Conservation (phyloP, 495 filamentous ascomycete genomes). For the Daldinia caldariorum region DNA sequence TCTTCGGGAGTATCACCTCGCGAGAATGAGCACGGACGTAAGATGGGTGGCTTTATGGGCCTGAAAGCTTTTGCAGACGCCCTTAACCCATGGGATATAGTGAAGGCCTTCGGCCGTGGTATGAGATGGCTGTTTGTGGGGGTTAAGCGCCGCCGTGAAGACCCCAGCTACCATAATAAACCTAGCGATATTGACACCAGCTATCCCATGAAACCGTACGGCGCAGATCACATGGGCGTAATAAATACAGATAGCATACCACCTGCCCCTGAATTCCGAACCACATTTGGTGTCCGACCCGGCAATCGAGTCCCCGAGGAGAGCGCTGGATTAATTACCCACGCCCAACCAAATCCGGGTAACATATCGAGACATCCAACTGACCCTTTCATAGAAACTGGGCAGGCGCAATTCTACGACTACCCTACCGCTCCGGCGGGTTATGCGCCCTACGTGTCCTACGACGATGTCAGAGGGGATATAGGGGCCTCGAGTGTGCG, state of each 20-base stretch:
- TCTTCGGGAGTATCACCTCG: slow-evolving; percentile 47
- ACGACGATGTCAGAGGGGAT: slow-evolving; percentile 42
- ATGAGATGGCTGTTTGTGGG: slow-evolving; percentile 86
- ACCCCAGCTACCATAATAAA: slow-evolving; percentile 55
- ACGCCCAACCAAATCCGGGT: slow-evolving; percentile 59
- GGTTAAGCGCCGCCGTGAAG: slow-evolving; percentile 60
- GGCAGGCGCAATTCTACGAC: slow-evolving; percentile 44
- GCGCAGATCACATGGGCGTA: slow-evolving; percentile 30
- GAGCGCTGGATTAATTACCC: slow-evolving; percentile 56
- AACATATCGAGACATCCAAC: slow-evolving; percentile 31
- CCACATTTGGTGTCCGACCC: slow-evolving; percentile 45
- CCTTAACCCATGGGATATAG: slow-evolving; percentile 84
- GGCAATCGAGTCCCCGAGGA: slow-evolving; percentile 51
- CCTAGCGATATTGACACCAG: slow-evolving; percentile 47
- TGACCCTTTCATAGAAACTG: slow-evolving; percentile 36
- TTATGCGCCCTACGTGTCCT: slow-evolving; percentile 22
- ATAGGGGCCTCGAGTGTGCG: slow-evolving; percentile 41
- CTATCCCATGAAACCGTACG: slow-evolving; percentile 44
- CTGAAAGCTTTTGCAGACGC: slow-evolving; percentile 72
- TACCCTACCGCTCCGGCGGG: slow-evolving; percentile 28
- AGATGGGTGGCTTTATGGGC: slow-evolving; percentile 71
- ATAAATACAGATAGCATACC: slow-evolving; percentile 53
- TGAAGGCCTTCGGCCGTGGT: slow-evolving; percentile 79
- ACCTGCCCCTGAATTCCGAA: slow-evolving; percentile 57
- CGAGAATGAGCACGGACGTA: slow-evolving; percentile 61